Conservation (phyloP, 2,329 filamentous ascomycete genomes). For the Hyphodiscus sp. region DNA sequence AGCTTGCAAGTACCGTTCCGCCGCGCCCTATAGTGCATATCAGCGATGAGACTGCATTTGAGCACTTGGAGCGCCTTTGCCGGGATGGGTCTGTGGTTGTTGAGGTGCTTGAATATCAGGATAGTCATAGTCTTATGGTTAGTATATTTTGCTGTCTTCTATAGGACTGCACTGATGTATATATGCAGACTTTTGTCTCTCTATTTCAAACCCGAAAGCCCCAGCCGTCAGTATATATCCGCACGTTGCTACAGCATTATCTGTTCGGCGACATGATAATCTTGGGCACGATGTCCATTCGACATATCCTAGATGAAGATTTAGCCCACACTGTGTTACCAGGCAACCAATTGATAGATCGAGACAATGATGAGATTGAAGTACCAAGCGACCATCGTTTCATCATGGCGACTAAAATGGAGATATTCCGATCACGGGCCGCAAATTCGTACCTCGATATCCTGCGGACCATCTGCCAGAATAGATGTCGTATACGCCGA, state of each 20-base stretch:
- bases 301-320: conserved; percentile 74
- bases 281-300: conserved; percentile 60
- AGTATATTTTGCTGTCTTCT: conserved; percentile 21
- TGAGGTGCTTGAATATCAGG: conserved; percentile 59
- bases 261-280: conserved; percentile 68
- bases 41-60: conserved; percentile 63
- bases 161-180: conserved; percentile 1
- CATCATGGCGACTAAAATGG: conserved; percentile 66
- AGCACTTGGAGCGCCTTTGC: conserved; percentile 63
- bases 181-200: conserved; percentile 59
- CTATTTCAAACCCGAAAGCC: conserved; percentile 73
- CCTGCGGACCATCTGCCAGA: conserved; percentile 80
- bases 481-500: conserved; percentile 80
- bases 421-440: conserved; percentile 55
- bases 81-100: conserved; percentile 65
- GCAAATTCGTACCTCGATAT: conserved; percentile 75
- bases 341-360: conserved; percentile 62
- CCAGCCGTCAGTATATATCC: conserved; percentile 75
- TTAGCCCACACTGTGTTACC: conserved; percentile 72
- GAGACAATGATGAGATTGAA: conserved; percentile 70
- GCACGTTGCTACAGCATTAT: conserved; percentile 70
- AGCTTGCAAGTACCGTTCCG: conserved; percentile 86
- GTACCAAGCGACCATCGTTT: conserved; percentile 66
- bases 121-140: conserved; percentile 66
- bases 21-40: conserved; percentile 82